Evolutionary conservation across 768 basidiomycete species (phyloP).

Genomic region (Tremella fuciformis): DNA sequence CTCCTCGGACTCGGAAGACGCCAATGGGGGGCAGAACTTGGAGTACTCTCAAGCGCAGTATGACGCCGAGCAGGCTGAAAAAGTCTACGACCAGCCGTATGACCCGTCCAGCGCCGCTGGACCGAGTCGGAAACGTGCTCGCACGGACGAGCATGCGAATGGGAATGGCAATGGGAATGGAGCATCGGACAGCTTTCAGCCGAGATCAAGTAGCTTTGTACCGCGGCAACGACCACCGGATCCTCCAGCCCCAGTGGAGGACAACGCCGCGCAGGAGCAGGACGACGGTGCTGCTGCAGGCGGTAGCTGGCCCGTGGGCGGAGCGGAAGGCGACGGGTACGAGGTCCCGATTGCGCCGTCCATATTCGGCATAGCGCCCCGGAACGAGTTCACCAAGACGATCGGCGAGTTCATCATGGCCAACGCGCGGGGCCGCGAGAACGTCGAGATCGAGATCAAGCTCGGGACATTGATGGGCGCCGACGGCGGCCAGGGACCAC

Average conservation of each 20-base stretch:
- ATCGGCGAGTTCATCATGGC: conserved; percentile 48
- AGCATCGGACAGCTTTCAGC: neutral
- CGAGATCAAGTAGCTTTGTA: neutral
- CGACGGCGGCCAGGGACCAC: conserved; percentile 10
- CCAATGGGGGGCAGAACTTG: conserved; percentile 10
- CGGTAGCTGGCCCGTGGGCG: too few species aligned
- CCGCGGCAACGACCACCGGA: neutral
- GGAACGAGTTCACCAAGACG: conserved; percentile 40
- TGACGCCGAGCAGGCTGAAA: conserved; percentile 14
- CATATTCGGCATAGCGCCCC: conserved; percentile 45
- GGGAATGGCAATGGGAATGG: conserved; percentile 7
- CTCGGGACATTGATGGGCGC: conserved; percentile 37
- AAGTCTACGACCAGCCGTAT: conserved; percentile 6
- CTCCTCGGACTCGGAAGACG: conserved; percentile 7
- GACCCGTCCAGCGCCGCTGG: conserved; percentile 8
- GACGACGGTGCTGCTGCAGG: too few species aligned
- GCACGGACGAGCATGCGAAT: conserved; percentile 16
- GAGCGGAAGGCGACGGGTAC: neutral
- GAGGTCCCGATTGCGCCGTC: conserved; percentile 27
- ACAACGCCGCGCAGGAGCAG: too few species aligned
- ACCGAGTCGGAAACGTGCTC: conserved; percentile 30
- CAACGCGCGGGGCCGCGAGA: conserved; percentile 27
- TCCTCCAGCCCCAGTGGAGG: neutral
- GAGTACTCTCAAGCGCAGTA: neutral
- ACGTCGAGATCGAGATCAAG: conserved; percentile 51